phyloP scores from a whole-genome alignment of 306 rosid genomes.

The Chamaecrista fasciculata region DNA sequence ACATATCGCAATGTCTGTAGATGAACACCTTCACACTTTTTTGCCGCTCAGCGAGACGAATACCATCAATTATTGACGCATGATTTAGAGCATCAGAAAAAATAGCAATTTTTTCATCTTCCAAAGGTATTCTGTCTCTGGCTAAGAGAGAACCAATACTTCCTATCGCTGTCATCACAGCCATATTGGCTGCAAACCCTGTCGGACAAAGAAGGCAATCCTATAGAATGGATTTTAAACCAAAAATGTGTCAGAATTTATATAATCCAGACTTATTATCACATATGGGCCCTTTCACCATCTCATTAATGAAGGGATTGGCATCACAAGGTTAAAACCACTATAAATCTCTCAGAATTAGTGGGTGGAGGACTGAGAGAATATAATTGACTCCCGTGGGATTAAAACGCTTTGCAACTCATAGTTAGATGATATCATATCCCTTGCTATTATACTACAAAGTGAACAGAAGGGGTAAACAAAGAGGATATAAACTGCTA shows the following conservation, averaged over 20 bases:
- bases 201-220: conserved; percentile 99
- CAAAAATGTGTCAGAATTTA: conserved; percentile 45
- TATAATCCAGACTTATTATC: conserved; percentile 23
- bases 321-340: conserved; percentile 13
- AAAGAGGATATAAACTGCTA: background rate
- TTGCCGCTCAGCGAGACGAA: conserved; percentile 84
- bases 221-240: conserved; percentile 63
- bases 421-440: background rate
- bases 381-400: background rate
- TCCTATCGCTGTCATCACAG: conserved; percentile 85
- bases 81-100: conserved; percentile 89
- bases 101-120: conserved; percentile 69
- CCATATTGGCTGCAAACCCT: conserved; percentile 99
- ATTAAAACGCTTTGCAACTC: conserved; percentile 10
- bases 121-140: conserved; percentile 47
- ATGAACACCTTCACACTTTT: conserved; percentile 62
- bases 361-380: background rate
- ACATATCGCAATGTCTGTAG: conserved; percentile 90
- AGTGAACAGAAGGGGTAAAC: conserved; percentile 3
- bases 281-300: conserved; percentile 25
- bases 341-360: conserved; percentile 10
- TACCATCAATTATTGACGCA: conserved; percentile 93
- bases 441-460: background rate
- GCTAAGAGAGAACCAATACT: conserved; percentile 71
- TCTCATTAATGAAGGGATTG: conserved; percentile 12